Base-by-base conservation (phyloP, 2,329 filamentous ascomycete genomes). In the Lasiodiplodia sp. region DNA sequence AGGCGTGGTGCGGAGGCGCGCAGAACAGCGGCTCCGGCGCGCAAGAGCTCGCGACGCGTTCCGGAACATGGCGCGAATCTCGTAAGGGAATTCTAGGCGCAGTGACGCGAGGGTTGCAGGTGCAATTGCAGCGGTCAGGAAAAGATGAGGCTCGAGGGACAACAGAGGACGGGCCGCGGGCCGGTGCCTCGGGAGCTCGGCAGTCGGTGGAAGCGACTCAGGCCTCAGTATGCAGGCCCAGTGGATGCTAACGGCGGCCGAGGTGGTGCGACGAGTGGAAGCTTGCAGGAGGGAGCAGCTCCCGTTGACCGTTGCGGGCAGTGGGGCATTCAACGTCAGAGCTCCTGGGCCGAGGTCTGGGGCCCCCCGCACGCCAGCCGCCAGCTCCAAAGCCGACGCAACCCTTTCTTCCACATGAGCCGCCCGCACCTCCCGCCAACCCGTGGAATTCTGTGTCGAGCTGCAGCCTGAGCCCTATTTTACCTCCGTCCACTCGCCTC, bases 11-110 rank as follows among this genome's bases (percentile, higher is more conserved):
- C 69, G 72, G 73, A 57, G 76, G 71, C 65, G 73, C 71, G 51
- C 21, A 38, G 37, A 28, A 25, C 38, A 28, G 67, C 75, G 77
- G 70, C 75, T 78, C 70, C 76, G 78, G 71, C 78, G 78, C 72
- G 73, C 75, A 65, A 79, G 71, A 57, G 77, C 75, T 70, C 79
- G 77, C 53, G 77, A 74, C 51, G 76, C 73, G 69, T 75, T 79
- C 66, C 79, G 78, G 47, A 81, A 70, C 79, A 81, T 81, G 65
- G 25, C 37, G 53, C 8, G 40, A 44, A 66, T n/a, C 18, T 8
- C 60, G 5, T 28, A 28, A 3, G 23, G 14, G 8, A 25, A 4
- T 47, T 31, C 38, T 3, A 18, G n/a, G 11, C 12, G 18, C 34
- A 18, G 21, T 7, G 23, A 60, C 5, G 11, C 23, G 21, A 11